Conservation (phyloP, 2,329 filamentous ascomycete species). For the Fusarium abutilonis region DNA sequence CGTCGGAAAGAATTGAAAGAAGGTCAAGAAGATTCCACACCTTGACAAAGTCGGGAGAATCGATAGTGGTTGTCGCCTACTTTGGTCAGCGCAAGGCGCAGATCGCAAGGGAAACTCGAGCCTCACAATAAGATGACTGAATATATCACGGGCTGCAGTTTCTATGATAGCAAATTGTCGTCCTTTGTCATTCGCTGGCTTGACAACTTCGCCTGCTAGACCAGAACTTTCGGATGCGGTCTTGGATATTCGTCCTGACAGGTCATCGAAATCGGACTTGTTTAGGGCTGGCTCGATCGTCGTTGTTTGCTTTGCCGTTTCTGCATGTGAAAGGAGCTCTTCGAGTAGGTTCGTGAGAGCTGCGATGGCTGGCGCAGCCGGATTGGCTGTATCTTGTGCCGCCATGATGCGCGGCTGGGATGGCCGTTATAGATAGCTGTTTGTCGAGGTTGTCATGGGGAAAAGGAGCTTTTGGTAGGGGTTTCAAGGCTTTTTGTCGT, state of each 20-base stretch:
- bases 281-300: slow-evolving; percentile 79
- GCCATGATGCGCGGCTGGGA: slow-evolving; percentile 57
- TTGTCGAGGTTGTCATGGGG: slow-evolving; percentile 28
- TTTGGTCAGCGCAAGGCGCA: slow-evolving; percentile 46
- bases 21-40: slow-evolving; percentile 97
- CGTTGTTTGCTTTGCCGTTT: slow-evolving; percentile 64
- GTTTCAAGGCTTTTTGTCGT: neutral
- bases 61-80: slow-evolving; percentile 78
- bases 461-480: neutral
- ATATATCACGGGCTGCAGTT: slow-evolving; percentile 81
- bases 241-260: slow-evolving; percentile 57
- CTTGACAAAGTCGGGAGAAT: slow-evolving; percentile 79
- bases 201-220: slow-evolving; percentile 45
- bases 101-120: slow-evolving; percentile 24
- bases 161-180: slow-evolving; percentile 79
- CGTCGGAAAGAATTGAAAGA: slow-evolving; percentile 86
- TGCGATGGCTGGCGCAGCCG: slow-evolving; percentile 63
- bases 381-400: slow-evolving; percentile 56
- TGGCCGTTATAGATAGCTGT: slow-evolving; percentile 16
- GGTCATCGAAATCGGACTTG: slow-evolving; percentile 70
- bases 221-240: slow-evolving; percentile 45
- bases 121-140: slow-evolving; percentile 81
- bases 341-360: slow-evolving; percentile 64
- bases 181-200: slow-evolving; percentile 54
- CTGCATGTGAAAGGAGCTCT: slow-evolving; percentile 67